These are phyloP conservation scores for Kuraishia ogatae DNA, from an alignment of 805 yeast species.

Conservation along the genomic window DNA sequence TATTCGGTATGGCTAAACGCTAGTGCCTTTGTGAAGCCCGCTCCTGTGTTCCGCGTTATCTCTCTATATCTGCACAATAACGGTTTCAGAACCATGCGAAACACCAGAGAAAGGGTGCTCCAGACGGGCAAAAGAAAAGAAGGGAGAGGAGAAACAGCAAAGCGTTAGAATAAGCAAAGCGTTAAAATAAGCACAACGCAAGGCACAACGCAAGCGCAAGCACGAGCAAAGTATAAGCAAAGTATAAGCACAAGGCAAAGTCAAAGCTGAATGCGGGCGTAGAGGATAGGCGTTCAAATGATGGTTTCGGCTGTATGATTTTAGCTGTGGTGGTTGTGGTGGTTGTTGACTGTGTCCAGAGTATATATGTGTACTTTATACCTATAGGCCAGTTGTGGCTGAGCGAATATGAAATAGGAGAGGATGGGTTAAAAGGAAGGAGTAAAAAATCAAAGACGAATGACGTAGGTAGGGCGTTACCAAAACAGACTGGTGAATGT, in stretches of 20 bases:
- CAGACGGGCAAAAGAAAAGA: not conserved
- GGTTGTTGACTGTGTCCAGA: not conserved
- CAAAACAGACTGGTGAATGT: no score
- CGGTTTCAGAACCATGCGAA: not conserved
- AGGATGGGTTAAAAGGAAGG: no score
- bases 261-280: not conserved
- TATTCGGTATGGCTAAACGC: not conserved
- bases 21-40: not conserved
- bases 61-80: not conserved
- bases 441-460: no score
- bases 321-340: not conserved
- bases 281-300: no score
- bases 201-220: not conserved
- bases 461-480: no score
- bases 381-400: no score
- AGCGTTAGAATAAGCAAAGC: not conserved
- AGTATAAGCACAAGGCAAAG: not conserved
- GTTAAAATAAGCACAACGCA: not conserved
- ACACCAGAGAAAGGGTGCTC: not conserved
- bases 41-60: not conserved
- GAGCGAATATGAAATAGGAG: no score
- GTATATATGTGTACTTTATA: no score
- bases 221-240: not conserved
- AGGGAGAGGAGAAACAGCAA: not conserved
- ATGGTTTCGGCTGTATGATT: no score